These are phyloP conservation scores for Trametes polyzona DNA, from an alignment of 1,284 basidiomycete species.

Conservation along the genomic window DNA sequence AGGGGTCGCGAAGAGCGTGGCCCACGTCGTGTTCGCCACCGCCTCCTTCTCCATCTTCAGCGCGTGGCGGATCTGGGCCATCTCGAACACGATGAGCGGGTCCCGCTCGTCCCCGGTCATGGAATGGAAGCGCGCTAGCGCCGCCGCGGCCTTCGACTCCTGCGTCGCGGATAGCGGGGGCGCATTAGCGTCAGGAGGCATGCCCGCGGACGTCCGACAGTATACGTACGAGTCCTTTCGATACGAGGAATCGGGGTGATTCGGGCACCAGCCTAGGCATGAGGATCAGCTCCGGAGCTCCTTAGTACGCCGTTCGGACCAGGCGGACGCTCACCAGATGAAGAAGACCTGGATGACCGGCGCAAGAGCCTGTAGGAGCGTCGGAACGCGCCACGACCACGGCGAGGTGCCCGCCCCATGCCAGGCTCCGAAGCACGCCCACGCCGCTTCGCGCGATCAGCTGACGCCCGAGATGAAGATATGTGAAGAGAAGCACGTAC, in stretches of 20 bases:
- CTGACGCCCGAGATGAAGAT: slow-evolving; percentile 3
- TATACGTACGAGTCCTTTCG: slow-evolving; percentile 54
- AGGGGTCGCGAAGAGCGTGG: slow-evolving; percentile 56
- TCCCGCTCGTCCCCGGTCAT: slow-evolving; percentile 63
- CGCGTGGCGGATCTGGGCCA: slow-evolving; percentile 73
- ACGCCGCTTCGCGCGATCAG: slow-evolving; percentile 40
- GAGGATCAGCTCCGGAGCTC: neutral
- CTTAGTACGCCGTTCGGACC: neutral
- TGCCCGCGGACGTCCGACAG: neutral
- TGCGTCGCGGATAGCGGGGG: slow-evolving; percentile 22
- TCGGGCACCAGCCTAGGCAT: slow-evolving; percentile 63
- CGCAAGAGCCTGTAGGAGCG: slow-evolving; percentile 66
- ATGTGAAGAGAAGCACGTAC: slow-evolving; percentile 41
- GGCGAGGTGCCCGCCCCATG: slow-evolving; percentile 46
- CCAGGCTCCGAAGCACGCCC: slow-evolving; percentile 60
- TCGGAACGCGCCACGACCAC: slow-evolving; percentile 74
- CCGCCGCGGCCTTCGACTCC: slow-evolving; percentile 58
- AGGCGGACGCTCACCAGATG: slow-evolving; percentile 47
- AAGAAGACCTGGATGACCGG: slow-evolving; percentile 62
- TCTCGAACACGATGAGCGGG: slow-evolving; percentile 69
- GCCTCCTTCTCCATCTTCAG: slow-evolving; percentile 61
- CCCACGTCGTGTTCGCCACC: slow-evolving; percentile 56
- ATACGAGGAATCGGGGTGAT: slow-evolving; percentile 69
- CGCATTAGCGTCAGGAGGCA: neutral
- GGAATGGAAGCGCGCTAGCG: slow-evolving; percentile 72